Percentiles rank a stretch among this genome's conserved stretches.
Evolutionary conservation across 2,329 filamentous ascomycete species (phyloP).

Genomic region (Colletotrichum sansevieriae): DNA sequence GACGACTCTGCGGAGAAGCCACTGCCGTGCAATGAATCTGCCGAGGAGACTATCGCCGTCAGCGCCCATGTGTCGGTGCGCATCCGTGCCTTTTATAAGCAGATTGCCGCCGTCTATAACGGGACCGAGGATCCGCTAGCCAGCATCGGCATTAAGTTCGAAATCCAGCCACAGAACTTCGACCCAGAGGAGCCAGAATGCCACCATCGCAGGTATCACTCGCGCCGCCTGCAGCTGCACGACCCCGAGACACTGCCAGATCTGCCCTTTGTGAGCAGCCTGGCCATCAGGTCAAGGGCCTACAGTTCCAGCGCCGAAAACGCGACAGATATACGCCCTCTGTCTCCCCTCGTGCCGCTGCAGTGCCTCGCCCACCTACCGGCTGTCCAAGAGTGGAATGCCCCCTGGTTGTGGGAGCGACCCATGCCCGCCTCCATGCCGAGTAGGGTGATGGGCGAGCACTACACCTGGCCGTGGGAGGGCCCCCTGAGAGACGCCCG

Average conservation of each 20-base stretch:
- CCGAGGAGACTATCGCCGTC: constrained; percentile 39
- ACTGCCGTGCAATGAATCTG: constrained; percentile 40
- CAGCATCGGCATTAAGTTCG: constrained; percentile 22
- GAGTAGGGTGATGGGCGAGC: constrained; percentile 26
- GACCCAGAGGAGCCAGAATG: constrained; percentile 27
- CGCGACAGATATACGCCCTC: constrained; percentile 40
- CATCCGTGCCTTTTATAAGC: constrained; percentile 38
- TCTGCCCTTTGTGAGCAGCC: constrained; percentile 40
- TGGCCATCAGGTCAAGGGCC: constrained; percentile 28
- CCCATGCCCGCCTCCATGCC: constrained; percentile 23
- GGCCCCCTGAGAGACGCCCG: constrained; percentile 46
- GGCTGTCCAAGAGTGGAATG: constrained; percentile 39
- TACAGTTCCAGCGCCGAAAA: background rate
- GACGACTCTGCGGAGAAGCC: constrained; percentile 9
- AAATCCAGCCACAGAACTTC: constrained; percentile 36
- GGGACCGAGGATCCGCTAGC: constrained; percentile 11
- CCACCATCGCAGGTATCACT: constrained; percentile 42
- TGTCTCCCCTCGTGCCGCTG: constrained; percentile 44
- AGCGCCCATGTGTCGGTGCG: constrained; percentile 42
- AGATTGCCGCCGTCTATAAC: constrained; percentile 36
- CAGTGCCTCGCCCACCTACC: constrained; percentile 45
- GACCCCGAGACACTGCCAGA: constrained; percentile 41
- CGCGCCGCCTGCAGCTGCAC: constrained; percentile 42
- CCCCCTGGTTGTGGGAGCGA: constrained; percentile 46
- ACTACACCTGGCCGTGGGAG: constrained; percentile 43